A percentile compares a stretch with the other conserved stretches of the same genome.
Conservation (phyloP, 2,329 filamentous ascomycete genomes). For the Colletotrichum sp. region DNA sequence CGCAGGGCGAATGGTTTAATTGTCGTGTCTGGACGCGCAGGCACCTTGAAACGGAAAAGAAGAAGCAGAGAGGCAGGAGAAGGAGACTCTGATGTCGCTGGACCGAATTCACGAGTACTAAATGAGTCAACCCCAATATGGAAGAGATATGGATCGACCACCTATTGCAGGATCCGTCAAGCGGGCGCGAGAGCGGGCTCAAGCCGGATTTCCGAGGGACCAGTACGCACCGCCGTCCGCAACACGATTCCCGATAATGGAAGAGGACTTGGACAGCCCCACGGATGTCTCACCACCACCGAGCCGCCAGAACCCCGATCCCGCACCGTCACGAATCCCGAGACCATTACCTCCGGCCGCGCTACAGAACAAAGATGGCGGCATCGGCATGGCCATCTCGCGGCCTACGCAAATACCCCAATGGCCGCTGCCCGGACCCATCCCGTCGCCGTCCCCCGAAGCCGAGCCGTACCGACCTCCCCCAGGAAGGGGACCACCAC, state of each 20-base stretch:
- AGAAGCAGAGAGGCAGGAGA: slow-evolving; percentile 25
- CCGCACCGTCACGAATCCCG: slow-evolving; percentile 27
- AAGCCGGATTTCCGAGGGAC: slow-evolving; percentile 40
- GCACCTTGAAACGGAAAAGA: slow-evolving; percentile 21
- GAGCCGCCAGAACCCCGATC: slow-evolving; percentile 30
- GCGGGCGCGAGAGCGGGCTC: slow-evolving; percentile 59
- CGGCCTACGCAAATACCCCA: slow-evolving; percentile 58
- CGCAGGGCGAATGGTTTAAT: slow-evolving; percentile 6
- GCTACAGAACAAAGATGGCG: slow-evolving; percentile 41
- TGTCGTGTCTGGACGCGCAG: slow-evolving; percentile 14
- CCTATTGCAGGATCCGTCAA: slow-evolving; percentile 54
- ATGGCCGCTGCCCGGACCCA: slow-evolving; percentile 55
- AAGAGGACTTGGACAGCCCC: slow-evolving; percentile 16
- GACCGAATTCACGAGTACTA: slow-evolving; percentile 34
- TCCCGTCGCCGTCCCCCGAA: slow-evolving; percentile 37
- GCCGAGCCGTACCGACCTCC: slow-evolving; percentile 55
- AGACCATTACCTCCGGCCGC: slow-evolving; percentile 37
- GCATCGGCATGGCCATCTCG: slow-evolving; percentile 54
- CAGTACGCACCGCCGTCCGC: slow-evolving; percentile 25
- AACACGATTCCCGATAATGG: slow-evolving; percentile 28
- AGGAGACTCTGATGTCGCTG: slow-evolving; percentile 28
- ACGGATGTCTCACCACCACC: slow-evolving; percentile 23
- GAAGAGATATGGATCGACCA: slow-evolving; percentile 55
- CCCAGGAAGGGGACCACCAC: slow-evolving; percentile 54
- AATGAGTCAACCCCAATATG: slow-evolving; percentile 64